These are phyloP conservation scores for Casuarina glauca DNA, from an alignment of 306 rosid species.

Conservation along the genomic window DNA sequence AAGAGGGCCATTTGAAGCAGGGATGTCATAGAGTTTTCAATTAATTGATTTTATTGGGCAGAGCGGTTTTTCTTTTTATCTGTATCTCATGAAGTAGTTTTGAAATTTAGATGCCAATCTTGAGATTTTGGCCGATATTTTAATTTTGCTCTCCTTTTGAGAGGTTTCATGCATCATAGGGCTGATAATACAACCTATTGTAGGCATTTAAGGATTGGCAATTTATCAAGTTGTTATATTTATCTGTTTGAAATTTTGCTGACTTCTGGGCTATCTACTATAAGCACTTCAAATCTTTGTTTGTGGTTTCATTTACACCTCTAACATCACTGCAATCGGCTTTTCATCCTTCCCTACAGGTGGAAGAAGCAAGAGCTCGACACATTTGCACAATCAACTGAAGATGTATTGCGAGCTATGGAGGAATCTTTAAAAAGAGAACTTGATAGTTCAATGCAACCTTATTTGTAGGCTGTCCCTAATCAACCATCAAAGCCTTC, in stretches of 20 bases:
- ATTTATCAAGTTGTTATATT: not conserved
- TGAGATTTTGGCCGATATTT: not conserved
- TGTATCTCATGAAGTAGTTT: not conserved
- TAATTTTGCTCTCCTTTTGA: not conserved
- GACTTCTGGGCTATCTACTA: not conserved
- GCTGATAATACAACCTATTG: not conserved
- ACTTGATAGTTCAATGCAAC: slow-evolving; percentile 26
- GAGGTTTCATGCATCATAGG: not conserved
- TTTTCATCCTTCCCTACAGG: slow-evolving; percentile 39
- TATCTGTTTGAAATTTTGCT: not conserved
- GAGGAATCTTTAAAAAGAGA: slow-evolving; percentile 61
- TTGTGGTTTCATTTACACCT: not conserved
- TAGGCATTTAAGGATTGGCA: not conserved
- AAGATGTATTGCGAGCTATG: slow-evolving; percentile 45
- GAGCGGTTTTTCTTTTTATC: not conserved
- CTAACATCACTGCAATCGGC: not conserved
- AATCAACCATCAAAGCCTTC: slow-evolving; percentile 43
- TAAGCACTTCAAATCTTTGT: not conserved
- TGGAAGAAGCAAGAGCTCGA: slow-evolving; percentile 73
- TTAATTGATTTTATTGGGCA: not conserved
- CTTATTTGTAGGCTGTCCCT: slow-evolving; percentile 32
- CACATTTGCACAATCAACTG: slow-evolving; percentile 63
- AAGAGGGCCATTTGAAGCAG: not conserved
- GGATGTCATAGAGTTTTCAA: not conserved
- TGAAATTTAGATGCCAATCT: not conserved